Conservation (phyloP, 1,139 yeast species). For the Magnusiomyces tetraspermus region DNA sequence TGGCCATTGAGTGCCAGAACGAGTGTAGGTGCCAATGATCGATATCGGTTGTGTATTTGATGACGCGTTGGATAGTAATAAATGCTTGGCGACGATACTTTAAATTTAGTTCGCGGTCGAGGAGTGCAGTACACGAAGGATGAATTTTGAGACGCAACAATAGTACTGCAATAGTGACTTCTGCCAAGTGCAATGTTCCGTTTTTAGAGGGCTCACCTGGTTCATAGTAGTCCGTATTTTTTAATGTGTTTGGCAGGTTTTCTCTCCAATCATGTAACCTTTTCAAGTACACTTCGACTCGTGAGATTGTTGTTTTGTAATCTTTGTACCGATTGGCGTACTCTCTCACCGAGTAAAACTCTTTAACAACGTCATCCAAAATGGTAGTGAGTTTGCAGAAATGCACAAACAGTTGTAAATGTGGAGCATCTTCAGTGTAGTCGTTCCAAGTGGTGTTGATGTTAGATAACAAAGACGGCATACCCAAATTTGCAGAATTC, state of each 20-base stretch:
- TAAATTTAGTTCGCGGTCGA: conserved; percentile 16
- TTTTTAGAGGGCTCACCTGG: conserved; percentile 13
- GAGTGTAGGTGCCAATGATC: conserved; percentile 33
- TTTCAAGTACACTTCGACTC: conserved; percentile 21
- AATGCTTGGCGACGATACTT: conserved; percentile 26
- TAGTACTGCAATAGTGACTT: conserved; percentile 29
- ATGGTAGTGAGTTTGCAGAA: conserved; percentile 27
- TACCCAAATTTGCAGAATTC: conserved; percentile 30
- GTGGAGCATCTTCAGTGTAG: conserved; percentile 27
- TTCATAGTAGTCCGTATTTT: conserved; percentile 23
- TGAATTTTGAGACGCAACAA: conserved; percentile 26
- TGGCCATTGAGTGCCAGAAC: conserved; percentile 32
- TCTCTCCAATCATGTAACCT: conserved; percentile 26
- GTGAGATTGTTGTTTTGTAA: conserved; percentile 16
- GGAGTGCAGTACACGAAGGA: conserved; percentile 20
- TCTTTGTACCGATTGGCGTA: conserved; percentile 20
- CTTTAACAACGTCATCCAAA: conserved; percentile 25
- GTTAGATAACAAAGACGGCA: conserved; percentile 26
- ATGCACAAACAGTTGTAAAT: conserved; percentile 27
- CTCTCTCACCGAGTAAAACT: conserved; percentile 24
- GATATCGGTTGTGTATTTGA: conserved; percentile 30
- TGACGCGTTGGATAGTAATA: conserved; percentile 27
- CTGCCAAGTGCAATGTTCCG: conserved; percentile 29
- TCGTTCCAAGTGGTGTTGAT: conserved; percentile 21
- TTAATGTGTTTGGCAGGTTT: conserved; percentile 25